Percentiles rank a stretch among this genome's conserved stretches.
Conservation (phyloP, 192 early-diverging fungal species). For the Dimargaris verticillata region DNA sequence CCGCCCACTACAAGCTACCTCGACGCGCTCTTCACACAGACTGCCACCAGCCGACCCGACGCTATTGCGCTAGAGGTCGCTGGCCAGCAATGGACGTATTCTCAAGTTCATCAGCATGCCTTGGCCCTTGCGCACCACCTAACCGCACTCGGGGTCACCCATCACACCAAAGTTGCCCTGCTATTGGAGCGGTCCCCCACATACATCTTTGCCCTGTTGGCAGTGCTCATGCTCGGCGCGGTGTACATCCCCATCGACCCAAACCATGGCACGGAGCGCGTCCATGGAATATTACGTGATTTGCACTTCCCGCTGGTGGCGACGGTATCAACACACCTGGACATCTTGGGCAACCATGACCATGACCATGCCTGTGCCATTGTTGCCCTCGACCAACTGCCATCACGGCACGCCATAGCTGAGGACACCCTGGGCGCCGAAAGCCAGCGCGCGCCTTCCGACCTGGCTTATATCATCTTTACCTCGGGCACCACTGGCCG, state of each 20-base stretch:
- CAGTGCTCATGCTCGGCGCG: neutral
- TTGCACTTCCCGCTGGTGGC: neutral
- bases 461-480: slow-evolving; percentile 2
- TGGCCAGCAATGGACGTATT: neutral
- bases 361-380: too few species aligned
- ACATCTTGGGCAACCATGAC: neutral
- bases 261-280: neutral
- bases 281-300: neutral
- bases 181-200: neutral
- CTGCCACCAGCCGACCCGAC: neutral
- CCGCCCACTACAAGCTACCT: too few species aligned
- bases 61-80: neutral
- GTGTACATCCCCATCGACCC: slow-evolving; percentile 2
- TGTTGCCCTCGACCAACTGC: too few species aligned
- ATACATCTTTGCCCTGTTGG: neutral
- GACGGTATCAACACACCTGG: neutral
- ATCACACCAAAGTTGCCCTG: neutral
- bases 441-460: neutral
- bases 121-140: neutral
- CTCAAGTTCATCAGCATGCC: neutral
- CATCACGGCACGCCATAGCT: neutral
- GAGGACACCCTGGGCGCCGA: neutral
- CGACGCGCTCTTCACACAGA: neutral
- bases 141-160: neutral
- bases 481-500: slow-evolving; percentile 19